phyloP scores from a whole-genome alignment of 129 eudicot genomes.

The Tagetes patula region DNA sequence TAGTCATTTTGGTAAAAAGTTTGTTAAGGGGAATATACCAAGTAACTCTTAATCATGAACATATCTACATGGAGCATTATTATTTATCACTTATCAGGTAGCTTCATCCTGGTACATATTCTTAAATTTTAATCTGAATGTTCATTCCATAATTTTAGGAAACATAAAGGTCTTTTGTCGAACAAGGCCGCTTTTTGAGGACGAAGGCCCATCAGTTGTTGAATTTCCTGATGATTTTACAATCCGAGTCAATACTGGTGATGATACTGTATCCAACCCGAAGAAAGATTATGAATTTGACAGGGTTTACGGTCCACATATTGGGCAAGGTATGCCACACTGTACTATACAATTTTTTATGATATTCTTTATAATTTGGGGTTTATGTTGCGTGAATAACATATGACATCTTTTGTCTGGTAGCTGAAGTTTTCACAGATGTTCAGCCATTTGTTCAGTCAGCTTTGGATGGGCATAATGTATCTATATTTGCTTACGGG shows the following conservation, averaged over 20 bases:
- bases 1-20: constrained; percentile 2
- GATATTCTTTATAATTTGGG: constrained; percentile 15
- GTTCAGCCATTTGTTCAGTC: constrained; percentile 99
- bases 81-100: constrained; percentile 6
- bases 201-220: constrained; percentile 84
- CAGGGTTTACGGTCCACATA: constrained; percentile 98
- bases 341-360: constrained; percentile 16
- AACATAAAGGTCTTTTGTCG: constrained; percentile 89
- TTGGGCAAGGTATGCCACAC: constrained; percentile 74
- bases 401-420: constrained; percentile 30
- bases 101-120: constrained; percentile 16
- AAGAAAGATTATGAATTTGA: constrained; percentile 98
- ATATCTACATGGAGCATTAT: background rate
- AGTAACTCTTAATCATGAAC: background rate
- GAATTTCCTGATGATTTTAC: constrained; percentile 92
- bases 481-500: constrained; percentile 89
- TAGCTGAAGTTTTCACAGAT: constrained; percentile 93
- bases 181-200: constrained; percentile 94
- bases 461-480: constrained; percentile 97
- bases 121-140: constrained; percentile 3
- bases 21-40: background rate
- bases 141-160: constrained; percentile 49
- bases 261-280: constrained; percentile 71
- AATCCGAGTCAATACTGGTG: constrained; percentile 71
- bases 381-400: constrained; percentile 18